Evolutionary conservation across 2,329 filamentous ascomycete genomes (phyloP), one percentile per base, ranked within the genome.

Genomic region (Cladophialophora chaetospira): DNA sequence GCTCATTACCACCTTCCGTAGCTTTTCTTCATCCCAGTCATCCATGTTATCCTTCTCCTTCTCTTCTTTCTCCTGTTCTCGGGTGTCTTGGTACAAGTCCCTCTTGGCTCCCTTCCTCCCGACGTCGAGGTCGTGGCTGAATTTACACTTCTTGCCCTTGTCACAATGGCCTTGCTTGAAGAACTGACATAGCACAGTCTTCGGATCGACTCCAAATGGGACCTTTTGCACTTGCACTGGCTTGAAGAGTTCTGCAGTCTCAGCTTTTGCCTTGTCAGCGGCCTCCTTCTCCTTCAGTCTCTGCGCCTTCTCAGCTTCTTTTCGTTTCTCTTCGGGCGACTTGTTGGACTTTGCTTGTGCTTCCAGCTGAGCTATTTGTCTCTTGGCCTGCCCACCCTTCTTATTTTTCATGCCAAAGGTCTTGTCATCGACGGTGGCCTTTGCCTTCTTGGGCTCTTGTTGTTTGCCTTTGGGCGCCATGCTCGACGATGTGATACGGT

Each of bases 401-500:
- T 99, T 99, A 75, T 99, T 99, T 79, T 99, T 99, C 94, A 99
- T 97, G 68, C 94, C 94, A 81, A 99, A 99, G 46, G 94, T 96
- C 79, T 93, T 94, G 80, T 99, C 94, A 62, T 94, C 91, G 63
- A 91, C 89, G 42, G 73, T 69, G 62, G 71, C 60, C 69, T 75
- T 79, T 68, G 77, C 74, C 71, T 79, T 77, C 69, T 78, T 79
- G 40, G 72, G 69, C 69, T 73, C 69, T 25, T 75, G 65, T 42
- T 55, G 66, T 64, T 77, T 78, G 64, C 76, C 78, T 50, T 64
- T 64, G 56, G 77, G 77, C 63, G 77, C 70, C 77, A 79, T 79
- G 38, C 25, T 65, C 57, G 26, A 8, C 6, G 11, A 43, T 5
- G n/a, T n/a, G n/a, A n/a, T n/a, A n/a, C n/a, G n/a, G n/a, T n/a